phyloP scores from a whole-genome alignment of 2,329 filamentous ascomycete species.

The Aspergillus phoenicis region DNA sequence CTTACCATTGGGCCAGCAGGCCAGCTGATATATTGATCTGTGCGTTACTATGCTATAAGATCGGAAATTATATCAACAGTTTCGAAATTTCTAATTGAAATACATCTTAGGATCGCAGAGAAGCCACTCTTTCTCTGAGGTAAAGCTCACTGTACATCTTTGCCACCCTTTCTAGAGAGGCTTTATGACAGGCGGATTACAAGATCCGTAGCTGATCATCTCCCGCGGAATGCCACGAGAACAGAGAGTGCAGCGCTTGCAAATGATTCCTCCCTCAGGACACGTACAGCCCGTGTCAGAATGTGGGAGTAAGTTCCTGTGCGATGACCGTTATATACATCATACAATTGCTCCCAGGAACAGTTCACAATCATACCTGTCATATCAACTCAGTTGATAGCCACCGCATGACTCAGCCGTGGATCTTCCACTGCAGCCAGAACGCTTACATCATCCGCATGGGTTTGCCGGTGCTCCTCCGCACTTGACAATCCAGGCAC shows the following conservation, averaged over 20 bases:
- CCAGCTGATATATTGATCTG: not conserved
- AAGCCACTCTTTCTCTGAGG: not conserved
- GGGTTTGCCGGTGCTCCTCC: conserved; percentile 7
- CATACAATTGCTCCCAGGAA: no score
- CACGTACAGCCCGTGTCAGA: not conserved
- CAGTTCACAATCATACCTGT: no score
- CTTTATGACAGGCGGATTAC: not conserved
- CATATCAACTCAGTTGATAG: not conserved
- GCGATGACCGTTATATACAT: no score
- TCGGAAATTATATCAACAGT: no score
- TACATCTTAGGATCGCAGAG: not conserved
- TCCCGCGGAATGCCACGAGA: not conserved
- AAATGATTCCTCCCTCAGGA: not conserved
- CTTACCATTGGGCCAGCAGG: conserved; percentile 50
- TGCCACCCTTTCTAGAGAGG: not conserved
- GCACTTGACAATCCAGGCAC: conserved; percentile 1
- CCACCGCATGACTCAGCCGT: conserved; percentile 7
- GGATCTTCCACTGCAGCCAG: not conserved
- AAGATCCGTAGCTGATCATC: not conserved
- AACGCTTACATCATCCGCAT: conserved; percentile 11
- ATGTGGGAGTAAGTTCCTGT: no score
- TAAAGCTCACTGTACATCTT: not conserved
- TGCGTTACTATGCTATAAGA: no score
- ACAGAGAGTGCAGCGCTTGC: not conserved
- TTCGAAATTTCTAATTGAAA: no score